A percentile compares a stretch with the other conserved stretches of the same genome.
phyloP scores from a whole-genome alignment of 1,284 basidiomycete genomes.

The Ceratobasidium papillatum region DNA sequence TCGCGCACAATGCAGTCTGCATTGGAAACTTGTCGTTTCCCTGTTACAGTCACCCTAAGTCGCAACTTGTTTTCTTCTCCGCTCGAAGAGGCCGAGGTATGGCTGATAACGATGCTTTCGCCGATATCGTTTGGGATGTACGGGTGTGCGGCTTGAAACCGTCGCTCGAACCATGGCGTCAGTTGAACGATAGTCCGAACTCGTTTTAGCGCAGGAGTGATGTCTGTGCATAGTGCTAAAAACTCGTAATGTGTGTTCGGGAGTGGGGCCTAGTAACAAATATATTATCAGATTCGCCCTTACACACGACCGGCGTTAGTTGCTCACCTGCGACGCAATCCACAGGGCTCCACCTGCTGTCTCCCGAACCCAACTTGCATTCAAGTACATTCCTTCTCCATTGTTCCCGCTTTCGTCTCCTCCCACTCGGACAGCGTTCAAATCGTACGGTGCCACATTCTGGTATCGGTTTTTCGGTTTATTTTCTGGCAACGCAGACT shows the following conservation, averaged over 20 bases:
- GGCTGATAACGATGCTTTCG: slow-evolving; percentile 60
- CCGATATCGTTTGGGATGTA: slow-evolving; percentile 75
- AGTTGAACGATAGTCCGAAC: slow-evolving; percentile 81
- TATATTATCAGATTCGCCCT: not conserved
- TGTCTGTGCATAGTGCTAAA: slow-evolving; percentile 65
- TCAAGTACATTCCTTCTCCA: slow-evolving; percentile 64
- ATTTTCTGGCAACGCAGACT: slow-evolving; percentile 53
- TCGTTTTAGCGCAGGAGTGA: slow-evolving; percentile 48
- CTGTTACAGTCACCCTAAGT: slow-evolving; percentile 53
- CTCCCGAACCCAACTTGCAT: slow-evolving; percentile 85
- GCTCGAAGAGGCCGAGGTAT: slow-evolving; percentile 56
- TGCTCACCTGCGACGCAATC: slow-evolving; percentile 73
- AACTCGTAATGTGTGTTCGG: slow-evolving; percentile 74
- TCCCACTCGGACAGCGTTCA: slow-evolving; percentile 68
- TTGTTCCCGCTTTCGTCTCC: slow-evolving; percentile 33
- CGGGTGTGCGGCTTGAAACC: slow-evolving; percentile 72
- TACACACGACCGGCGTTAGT: not conserved
- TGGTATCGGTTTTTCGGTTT: slow-evolving; percentile 70
- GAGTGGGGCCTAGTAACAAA: slow-evolving; percentile 63
- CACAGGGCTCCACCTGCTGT: slow-evolving; percentile 75
- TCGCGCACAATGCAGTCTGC: slow-evolving; percentile 61
- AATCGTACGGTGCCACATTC: slow-evolving; percentile 82
- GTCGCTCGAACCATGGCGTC: slow-evolving; percentile 71
- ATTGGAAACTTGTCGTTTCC: slow-evolving; percentile 55
- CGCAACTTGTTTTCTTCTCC: slow-evolving; percentile 63